Evolutionary conservation across 1,139 yeast species (phyloP), one percentile per base, ranked within the genome.

Genomic region (Blastobotrys arbuscula): DNA sequence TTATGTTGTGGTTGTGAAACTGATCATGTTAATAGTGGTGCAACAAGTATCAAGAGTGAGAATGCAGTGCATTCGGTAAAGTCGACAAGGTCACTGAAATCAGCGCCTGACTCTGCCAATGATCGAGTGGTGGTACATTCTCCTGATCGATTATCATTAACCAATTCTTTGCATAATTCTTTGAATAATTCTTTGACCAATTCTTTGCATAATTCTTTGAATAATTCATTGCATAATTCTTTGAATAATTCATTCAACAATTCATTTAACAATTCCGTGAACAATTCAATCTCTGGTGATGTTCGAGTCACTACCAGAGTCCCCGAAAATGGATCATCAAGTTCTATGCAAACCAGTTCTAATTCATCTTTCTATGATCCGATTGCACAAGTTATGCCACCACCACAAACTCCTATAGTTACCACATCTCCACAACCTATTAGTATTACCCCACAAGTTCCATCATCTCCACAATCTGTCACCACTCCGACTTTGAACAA

Each of bases 1-100:
- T 48, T 55, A 44, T 51, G 59, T 42, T 41, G 41, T 8, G 42
- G 37, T 18, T 46, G 49, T 33, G 33, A 40, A 16, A 10, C 15
- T 16, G 15, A 42, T 20, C 19, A 39, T 26, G 23, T 35, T 20
- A 4, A 18, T 6, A 24, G 31, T 28, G 3, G 9, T 5, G 13
- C 5, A 12, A n/a, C 10, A 28, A 28, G 31, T 28, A 28, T 28
- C 13, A 28, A 28, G 13, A 28, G 31, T 28, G 12, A 12, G 13
- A 28, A 28, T 3, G 13, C n/a, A 12, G 31, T 12, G 5, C 10
- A 12, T 28, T 12, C 31, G 3, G 31, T 28, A 12, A 3, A 28
- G 13, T 28, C 31, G 10, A 12, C 13, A 9, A 28, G 12, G 13
- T 28, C 31, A 28, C 10, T 9, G 12, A 28, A 9, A 28, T 12